Evolutionary conservation across 2,329 filamentous ascomycete genomes (phyloP).

Genomic region (Reticulascus tulasneorum): DNA sequence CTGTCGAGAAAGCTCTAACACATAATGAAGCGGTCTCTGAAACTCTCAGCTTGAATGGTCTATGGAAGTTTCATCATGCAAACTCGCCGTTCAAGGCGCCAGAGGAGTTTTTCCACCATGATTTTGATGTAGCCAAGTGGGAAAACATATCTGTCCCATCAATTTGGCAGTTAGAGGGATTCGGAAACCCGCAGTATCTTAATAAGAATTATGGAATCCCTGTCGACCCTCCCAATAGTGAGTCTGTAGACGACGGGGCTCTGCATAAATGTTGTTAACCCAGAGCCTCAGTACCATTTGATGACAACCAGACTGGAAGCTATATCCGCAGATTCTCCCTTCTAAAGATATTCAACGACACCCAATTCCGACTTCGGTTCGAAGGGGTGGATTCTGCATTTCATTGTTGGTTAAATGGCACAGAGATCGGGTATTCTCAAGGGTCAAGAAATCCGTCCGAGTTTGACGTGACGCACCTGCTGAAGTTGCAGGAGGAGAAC

Average conservation of each 20-base stretch:
- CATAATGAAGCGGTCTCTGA: conserved; percentile 31
- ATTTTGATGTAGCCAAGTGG: conserved; percentile 29
- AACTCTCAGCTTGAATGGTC: conserved; percentile 38
- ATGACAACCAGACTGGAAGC: no score
- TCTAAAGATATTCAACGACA: no score
- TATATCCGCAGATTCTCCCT: no score
- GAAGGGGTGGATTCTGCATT: conserved; percentile 73
- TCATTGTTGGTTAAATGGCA: conserved; percentile 66
- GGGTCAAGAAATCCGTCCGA: conserved; percentile 70
- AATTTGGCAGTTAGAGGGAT: conserved; percentile 66
- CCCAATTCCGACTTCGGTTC: conserved; percentile 64
- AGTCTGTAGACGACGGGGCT: no score
- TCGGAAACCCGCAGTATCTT: conserved; percentile 62
- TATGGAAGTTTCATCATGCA: conserved; percentile 32
- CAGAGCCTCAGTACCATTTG: no score
- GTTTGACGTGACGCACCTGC: conserved; percentile 60
- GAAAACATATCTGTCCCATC: conserved; percentile 56
- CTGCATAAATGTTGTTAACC: no score
- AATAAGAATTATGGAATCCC: conserved; percentile 66
- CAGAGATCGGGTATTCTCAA: conserved; percentile 66
- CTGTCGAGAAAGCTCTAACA: conserved; percentile 42
- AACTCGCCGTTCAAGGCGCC: conserved; percentile 25
- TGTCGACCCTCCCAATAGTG: conserved; percentile 62
- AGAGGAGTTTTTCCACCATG: conserved; percentile 5
- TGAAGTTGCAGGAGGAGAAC: conserved; percentile 45